Percentiles rank a stretch among this genome's conserved stretches.
phyloP scores from a whole-genome alignment of 1,139 yeast genomes.

The Pichia sp. region DNA sequence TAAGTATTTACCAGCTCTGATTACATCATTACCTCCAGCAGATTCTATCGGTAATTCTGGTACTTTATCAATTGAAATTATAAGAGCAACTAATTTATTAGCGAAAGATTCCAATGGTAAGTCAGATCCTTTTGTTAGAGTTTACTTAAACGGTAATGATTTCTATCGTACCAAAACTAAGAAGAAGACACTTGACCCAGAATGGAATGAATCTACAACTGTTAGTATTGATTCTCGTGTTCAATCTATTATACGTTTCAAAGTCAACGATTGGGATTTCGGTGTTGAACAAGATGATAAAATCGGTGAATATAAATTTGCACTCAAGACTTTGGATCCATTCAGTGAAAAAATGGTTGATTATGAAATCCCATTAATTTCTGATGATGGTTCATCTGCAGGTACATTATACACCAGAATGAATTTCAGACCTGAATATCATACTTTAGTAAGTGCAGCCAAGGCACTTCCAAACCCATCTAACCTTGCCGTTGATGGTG shows the following conservation, averaged over 20 bases:
- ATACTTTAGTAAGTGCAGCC: conserved; percentile 41
- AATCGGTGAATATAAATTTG: conserved; percentile 61
- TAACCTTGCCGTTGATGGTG: conserved; percentile 32
- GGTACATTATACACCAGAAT: conserved; percentile 60
- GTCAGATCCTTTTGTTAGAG: conserved; percentile 82
- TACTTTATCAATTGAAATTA: conserved; percentile 52
- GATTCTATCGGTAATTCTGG: conserved; percentile 81
- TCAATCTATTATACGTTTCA: conserved; percentile 52
- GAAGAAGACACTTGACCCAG: conserved; percentile 84
- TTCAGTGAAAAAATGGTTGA: conserved; percentile 46
- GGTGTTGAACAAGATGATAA: conserved; percentile 81
- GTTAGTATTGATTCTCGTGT: conserved; percentile 54
- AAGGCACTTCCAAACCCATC: conserved; percentile 25
- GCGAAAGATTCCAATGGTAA: conserved; percentile 87
- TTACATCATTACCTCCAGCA: conserved; percentile 57
- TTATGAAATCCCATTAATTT: conserved; percentile 49
- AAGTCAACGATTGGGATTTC: conserved; percentile 84
- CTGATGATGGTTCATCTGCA: conserved; percentile 49
- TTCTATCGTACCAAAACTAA: conserved; percentile 69
- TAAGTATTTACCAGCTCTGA: conserved; percentile 73
- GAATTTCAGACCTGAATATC: conserved; percentile 64
- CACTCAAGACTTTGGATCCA: conserved; percentile 53
- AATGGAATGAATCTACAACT: conserved; percentile 56
- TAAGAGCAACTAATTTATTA: conserved; percentile 63
- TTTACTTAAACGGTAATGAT: conserved; percentile 58